phyloP scores from a whole-genome alignment of 2,329 filamentous ascomycete genomes.

The Ophiocordyceps camponoti-saundersi region DNA sequence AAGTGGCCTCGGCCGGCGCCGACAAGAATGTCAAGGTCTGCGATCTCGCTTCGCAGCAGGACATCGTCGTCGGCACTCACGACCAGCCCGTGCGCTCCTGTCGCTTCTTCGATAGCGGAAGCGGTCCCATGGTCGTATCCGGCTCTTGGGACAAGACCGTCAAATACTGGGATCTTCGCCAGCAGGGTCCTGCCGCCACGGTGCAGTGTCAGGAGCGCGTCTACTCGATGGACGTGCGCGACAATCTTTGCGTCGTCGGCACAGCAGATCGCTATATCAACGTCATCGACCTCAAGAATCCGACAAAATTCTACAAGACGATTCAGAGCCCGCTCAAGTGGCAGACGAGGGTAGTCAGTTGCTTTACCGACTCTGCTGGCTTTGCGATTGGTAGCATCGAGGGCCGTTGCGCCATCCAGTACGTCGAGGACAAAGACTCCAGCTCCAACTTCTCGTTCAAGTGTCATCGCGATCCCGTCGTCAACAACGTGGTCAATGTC shows the following conservation, averaged over 20 bases:
- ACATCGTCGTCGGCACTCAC: constrained; percentile 65
- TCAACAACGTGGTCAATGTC: constrained; percentile 68
- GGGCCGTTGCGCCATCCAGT: constrained; percentile 93
- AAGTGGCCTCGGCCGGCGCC: constrained; percentile 72
- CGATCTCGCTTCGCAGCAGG: constrained; percentile 54
- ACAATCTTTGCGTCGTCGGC: constrained; percentile 76
- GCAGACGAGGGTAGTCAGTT: constrained; percentile 91
- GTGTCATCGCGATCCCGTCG: constrained; percentile 74
- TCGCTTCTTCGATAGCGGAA: constrained; percentile 57
- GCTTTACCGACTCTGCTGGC: constrained; percentile 79
- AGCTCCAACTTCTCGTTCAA: constrained; percentile 97
- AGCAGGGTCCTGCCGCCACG: constrained; percentile 44
- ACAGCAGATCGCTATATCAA: constrained; percentile 96
- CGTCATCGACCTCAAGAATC: constrained; percentile 78
- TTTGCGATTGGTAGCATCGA: constrained; percentile 96
- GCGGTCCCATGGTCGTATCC: constrained; percentile 70
- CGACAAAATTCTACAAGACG: constrained; percentile 86
- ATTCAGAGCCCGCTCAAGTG: constrained; percentile 93
- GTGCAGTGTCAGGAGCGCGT: constrained; percentile 59
- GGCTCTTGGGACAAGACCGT: constrained; percentile 85
- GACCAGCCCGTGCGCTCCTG: constrained; percentile 67
- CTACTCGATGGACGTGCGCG: constrained; percentile 83
- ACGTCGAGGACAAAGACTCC: constrained; percentile 89
- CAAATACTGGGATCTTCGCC: constrained; percentile 75
- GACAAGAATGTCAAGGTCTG: constrained; percentile 84